phyloP scores from a whole-genome alignment of 148 eudicot genomes.

The Limonium bicolor region DNA sequence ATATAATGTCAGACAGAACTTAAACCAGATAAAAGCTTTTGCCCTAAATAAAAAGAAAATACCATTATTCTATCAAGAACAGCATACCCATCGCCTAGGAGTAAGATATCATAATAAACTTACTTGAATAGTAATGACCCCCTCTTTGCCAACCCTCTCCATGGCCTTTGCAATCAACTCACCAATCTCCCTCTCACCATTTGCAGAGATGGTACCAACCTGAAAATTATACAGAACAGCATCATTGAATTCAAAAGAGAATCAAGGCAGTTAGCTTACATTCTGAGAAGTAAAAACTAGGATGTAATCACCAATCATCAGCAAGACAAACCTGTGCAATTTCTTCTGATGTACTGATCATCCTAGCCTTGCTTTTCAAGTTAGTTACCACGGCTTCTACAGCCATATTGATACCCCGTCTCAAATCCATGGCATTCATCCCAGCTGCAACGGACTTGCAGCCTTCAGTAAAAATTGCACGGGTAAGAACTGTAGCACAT shows the following conservation, averaged over 20 bases:
- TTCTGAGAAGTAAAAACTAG: no score
- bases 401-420: constrained; percentile 44
- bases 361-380: constrained; percentile 70
- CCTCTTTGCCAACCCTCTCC: constrained; percentile 78
- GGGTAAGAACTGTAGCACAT: constrained; percentile 55
- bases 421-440: constrained; percentile 65
- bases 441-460: constrained; percentile 80
- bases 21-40: no score
- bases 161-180: constrained; percentile 73
- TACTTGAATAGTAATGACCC: constrained; percentile 65
- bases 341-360: constrained; percentile 95
- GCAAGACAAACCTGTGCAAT: constrained; percentile 58
- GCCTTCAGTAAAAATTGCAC: constrained; percentile 53
- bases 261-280: no score
- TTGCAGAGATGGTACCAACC: constrained; percentile 82
- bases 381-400: constrained; percentile 41
- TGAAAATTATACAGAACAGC: constrained; percentile 8
- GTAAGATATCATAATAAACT: no score
- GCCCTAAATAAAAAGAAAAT: no score
- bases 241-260: no score
- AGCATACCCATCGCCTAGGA: no score
- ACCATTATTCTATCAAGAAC: no score
- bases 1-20: no score
- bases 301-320: no score
- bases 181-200: constrained; percentile 69